Evolutionary conservation across 1,284 basidiomycete genomes (phyloP).

Genomic region (Phylloboletellus chloephorus): DNA sequence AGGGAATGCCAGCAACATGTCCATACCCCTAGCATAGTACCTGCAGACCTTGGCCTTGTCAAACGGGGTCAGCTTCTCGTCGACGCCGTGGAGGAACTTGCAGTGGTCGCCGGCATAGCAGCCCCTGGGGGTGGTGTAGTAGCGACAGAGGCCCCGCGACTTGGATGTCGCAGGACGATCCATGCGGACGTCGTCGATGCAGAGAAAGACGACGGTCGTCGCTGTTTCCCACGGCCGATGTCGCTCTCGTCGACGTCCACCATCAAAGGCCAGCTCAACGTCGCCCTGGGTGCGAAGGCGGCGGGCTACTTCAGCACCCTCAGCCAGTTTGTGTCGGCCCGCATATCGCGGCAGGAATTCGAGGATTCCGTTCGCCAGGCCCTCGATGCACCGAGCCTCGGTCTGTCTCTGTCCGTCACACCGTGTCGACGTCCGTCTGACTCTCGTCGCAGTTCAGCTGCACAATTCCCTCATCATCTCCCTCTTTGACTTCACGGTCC

Average conservation of each 20-base stretch:
- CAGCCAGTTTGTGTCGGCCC: conserved; percentile 60
- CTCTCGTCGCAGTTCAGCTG: conserved; percentile 50
- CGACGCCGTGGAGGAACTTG: conserved; percentile 64
- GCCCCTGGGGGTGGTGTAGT: conserved; percentile 54
- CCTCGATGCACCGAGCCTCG: conserved; percentile 57
- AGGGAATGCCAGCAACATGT: background rate
- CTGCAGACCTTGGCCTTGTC: conserved; percentile 64
- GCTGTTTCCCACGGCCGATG: conserved; percentile 40
- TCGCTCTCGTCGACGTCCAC: conserved; percentile 72
- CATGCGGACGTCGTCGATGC: conserved; percentile 27
- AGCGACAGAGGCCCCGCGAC: conserved; percentile 58
- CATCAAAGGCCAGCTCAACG: conserved; percentile 61
- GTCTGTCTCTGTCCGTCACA: conserved; percentile 32
- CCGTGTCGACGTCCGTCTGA: conserved; percentile 10
- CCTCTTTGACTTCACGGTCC: conserved; percentile 69
- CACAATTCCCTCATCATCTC: conserved; percentile 80
- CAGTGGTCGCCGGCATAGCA: conserved; percentile 61
- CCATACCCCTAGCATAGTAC: conserved; percentile 54
- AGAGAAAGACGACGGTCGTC: conserved; percentile 1
- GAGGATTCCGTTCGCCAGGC: conserved; percentile 62
- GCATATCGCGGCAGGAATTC: conserved; percentile 67
- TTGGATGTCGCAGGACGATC: conserved; percentile 57
- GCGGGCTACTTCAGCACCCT: conserved; percentile 58
- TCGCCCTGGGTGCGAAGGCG: conserved; percentile 57
- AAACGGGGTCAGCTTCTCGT: conserved; percentile 53